Evolutionary conservation across 805 yeast genomes (phyloP).

Genomic region (Teunomyces kruisii): DNA sequence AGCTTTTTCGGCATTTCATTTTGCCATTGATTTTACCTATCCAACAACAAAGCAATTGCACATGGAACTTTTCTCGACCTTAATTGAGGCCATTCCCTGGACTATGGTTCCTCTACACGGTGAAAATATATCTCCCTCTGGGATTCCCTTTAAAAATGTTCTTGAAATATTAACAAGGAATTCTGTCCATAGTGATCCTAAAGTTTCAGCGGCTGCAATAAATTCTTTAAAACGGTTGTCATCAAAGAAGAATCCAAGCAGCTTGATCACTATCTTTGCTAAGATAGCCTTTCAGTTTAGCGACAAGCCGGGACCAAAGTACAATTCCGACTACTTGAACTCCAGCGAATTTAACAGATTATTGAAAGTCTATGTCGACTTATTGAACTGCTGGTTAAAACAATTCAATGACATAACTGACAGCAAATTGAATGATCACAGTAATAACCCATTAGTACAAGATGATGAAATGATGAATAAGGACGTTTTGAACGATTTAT

Average conservation of each 20-base stretch:
- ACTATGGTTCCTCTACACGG: slow-evolving; percentile 31
- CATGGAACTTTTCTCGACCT: slow-evolving; percentile 63
- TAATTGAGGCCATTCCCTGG: slow-evolving; percentile 76
- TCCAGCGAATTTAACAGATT: slow-evolving; percentile 61
- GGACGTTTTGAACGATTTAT: slow-evolving; percentile 41
- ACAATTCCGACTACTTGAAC: slow-evolving; percentile 57
- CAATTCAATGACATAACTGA: slow-evolving; percentile 46
- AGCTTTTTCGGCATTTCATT: slow-evolving; percentile 38
- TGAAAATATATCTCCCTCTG: slow-evolving; percentile 42
- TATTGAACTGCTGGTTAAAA: slow-evolving; percentile 79
- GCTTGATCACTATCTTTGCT: slow-evolving; percentile 71
- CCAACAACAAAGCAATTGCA: slow-evolving; percentile 39
- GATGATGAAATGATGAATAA: slow-evolving; percentile 37
- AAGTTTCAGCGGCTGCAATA: slow-evolving; percentile 64
- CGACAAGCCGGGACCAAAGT: slow-evolving; percentile 60
- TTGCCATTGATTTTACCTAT: slow-evolving; percentile 37
- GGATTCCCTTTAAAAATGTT: slow-evolving; percentile 56
- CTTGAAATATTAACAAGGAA: slow-evolving; percentile 79
- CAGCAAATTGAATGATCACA: slow-evolving; percentile 20
- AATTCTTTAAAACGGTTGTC: slow-evolving; percentile 67
- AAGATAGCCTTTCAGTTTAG: slow-evolving; percentile 77
- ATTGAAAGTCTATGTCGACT: slow-evolving; percentile 71
- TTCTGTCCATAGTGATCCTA: slow-evolving; percentile 62
- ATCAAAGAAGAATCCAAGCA: slow-evolving; percentile 64
- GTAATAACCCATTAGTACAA: slow-evolving; percentile 31